These are phyloP conservation scores for Phlebopus sp. DNA, from an alignment of 1,284 basidiomycete genomes.

Conservation along the genomic window DNA sequence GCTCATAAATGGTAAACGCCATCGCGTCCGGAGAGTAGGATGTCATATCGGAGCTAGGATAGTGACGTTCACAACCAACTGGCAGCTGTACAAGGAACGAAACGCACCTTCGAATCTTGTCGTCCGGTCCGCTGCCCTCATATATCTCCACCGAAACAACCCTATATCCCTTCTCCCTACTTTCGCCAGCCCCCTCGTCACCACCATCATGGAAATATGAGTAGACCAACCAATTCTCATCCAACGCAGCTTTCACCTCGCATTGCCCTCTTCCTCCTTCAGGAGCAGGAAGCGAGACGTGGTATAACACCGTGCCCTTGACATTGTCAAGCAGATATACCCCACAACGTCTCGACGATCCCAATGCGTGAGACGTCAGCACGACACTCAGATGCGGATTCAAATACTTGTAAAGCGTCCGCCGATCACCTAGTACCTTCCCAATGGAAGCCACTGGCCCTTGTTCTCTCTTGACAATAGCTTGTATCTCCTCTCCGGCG, in stretches of 20 bases:
- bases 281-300: conserved; percentile 48
- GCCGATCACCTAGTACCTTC: conserved; percentile 83
- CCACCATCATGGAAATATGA: conserved; percentile 69
- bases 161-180: conserved; percentile 63
- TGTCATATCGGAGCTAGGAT: conserved; percentile 65
- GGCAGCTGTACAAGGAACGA: neutral
- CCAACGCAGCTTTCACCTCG: conserved; percentile 66
- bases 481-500: conserved; percentile 49
- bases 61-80: conserved; percentile 1
- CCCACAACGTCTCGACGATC: conserved; percentile 43
- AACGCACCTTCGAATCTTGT: conserved; percentile 67
- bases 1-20: conserved; percentile 59
- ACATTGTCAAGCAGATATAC: conserved; percentile 77
- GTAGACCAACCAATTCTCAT: conserved; percentile 95
- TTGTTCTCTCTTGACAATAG: conserved; percentile 45
- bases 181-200: too few relatives aligned
- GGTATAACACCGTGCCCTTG: conserved; percentile 77
- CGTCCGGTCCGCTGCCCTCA: conserved; percentile 64
- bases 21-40: conserved; percentile 58
- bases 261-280: conserved; percentile 39
- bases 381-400: conserved; percentile 79
- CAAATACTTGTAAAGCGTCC: conserved; percentile 92
- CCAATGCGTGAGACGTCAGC: conserved; percentile 39
- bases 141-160: conserved; percentile 86
- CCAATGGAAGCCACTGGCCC: conserved; percentile 76